Conservation (phyloP, 2,329 filamentous ascomycete genomes). For the Lizonia empirigonia region DNA sequence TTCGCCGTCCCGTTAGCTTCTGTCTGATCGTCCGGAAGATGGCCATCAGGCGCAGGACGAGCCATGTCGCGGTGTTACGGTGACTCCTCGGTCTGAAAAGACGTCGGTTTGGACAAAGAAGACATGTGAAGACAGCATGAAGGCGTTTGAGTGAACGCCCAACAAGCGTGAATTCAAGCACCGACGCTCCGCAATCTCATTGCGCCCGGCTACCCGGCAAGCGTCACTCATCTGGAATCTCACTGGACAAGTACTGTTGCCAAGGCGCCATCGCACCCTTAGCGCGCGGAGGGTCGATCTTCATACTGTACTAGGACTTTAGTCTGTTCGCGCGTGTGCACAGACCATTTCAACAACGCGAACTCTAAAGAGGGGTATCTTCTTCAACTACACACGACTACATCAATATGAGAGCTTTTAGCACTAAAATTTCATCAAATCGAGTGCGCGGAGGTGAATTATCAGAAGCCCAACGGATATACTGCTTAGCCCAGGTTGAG, state of each 20-base stretch:
- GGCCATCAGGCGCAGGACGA: background rate
- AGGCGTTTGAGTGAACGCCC: background rate
- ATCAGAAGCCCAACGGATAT: no score
- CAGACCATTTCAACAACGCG: background rate
- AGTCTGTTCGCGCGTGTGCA: no score
- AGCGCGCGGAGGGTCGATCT: background rate
- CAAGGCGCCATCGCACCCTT: slow-evolving; percentile 9
- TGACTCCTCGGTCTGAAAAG: background rate
- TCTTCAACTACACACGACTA: no score
- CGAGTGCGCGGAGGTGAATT: no score
- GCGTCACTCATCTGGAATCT: slow-evolving; percentile 16
- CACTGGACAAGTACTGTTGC: slow-evolving; percentile 7
- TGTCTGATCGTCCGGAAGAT: slow-evolving; percentile 15
- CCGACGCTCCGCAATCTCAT: slow-evolving; percentile 22
- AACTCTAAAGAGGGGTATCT: no score
- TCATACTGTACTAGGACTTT: no score
- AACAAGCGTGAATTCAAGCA: slow-evolving; percentile 11
- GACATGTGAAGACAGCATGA: background rate
- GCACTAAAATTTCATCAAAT: no score
- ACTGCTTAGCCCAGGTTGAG: no score
- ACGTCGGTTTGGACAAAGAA: background rate
- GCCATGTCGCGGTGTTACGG: slow-evolving; percentile 1
- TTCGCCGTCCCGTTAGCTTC: slow-evolving; percentile 11
- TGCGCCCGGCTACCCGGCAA: slow-evolving; percentile 10
- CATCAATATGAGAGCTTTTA: no score